Evolutionary conservation across 164 flowering plant genomes (phyloP).

Genomic region (Sextonia rubra): DNA sequence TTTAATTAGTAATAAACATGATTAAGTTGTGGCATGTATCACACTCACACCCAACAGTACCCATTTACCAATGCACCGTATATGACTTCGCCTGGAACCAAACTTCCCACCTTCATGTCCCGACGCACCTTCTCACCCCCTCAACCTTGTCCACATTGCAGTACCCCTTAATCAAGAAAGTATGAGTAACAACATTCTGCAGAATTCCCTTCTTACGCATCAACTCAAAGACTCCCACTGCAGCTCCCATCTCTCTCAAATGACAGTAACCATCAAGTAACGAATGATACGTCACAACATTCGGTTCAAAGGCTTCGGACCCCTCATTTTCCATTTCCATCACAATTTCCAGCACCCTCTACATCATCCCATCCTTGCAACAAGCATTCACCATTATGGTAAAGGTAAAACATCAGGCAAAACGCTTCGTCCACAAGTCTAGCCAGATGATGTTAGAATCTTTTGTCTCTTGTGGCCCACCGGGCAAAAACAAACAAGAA

Average conservation of each 20-base stretch:
- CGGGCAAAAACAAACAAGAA: too few species aligned
- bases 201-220: too few species aligned
- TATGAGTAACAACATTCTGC: too few species aligned
- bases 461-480: too few species aligned
- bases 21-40: too few species aligned
- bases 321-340: conserved; percentile 60
- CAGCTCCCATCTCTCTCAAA: conserved; percentile 53
- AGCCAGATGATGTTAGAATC: too few species aligned
- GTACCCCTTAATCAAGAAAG: conserved; percentile 67
- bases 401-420: conserved; percentile 68
- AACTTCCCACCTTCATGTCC: conserved; percentile 30
- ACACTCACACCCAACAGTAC: conserved; percentile 48
- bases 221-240: conserved; percentile 36
- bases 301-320: conserved; percentile 64
- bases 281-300: conserved; percentile 60
- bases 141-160: conserved; percentile 53
- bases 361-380: conserved; percentile 58
- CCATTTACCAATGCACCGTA: conserved; percentile 75
- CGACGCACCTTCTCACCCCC: conserved; percentile 55
- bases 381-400: conserved; percentile 72
- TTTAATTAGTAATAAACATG: too few species aligned
- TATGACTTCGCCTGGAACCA: conserved; percentile 53
- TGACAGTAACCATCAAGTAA: conserved; percentile 70
- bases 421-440: too few species aligned
- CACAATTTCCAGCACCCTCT: conserved; percentile 43